phyloP scores from a whole-genome alignment of 2,329 filamentous ascomycete species.

The Alternaria gaisen region DNA sequence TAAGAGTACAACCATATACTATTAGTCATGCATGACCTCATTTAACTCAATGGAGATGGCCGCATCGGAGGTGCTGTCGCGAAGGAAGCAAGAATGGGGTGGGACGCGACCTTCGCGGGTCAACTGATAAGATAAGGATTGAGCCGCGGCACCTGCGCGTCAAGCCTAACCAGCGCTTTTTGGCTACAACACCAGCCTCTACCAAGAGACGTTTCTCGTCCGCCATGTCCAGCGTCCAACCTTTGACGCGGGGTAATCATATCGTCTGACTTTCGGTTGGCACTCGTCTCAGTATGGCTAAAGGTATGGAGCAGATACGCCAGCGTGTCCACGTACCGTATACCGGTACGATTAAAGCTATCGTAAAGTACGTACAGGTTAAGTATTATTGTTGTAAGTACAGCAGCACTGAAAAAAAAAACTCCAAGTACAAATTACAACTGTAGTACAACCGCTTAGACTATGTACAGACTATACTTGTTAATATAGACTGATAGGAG shows the following conservation, averaged over 20 bases:
- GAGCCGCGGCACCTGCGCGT: background rate
- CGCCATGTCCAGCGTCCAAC: background rate
- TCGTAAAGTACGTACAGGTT: too few relatives aligned
- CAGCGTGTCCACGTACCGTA: background rate
- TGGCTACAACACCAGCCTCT: background rate
- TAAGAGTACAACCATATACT: conserved; percentile 2
- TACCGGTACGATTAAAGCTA: too few relatives aligned
- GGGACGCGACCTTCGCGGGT: background rate
- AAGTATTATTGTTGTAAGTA: accelerated
- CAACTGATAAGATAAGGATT: conserved; percentile 15
- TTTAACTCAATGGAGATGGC: background rate
- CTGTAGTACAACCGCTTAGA: too few relatives aligned
- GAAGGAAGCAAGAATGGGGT: conserved; percentile 17
- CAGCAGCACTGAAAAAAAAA: too few relatives aligned
- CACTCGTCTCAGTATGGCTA: too few relatives aligned
- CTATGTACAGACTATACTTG: too few relatives aligned
- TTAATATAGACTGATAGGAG: too few relatives aligned
- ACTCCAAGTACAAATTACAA: too few relatives aligned
- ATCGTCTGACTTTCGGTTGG: too few relatives aligned
- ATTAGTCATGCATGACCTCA: conserved; percentile 1
- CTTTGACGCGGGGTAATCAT: background rate
- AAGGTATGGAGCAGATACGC: background rate
- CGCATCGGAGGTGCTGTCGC: background rate
- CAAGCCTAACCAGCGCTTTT: background rate
- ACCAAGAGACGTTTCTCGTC: background rate